These are phyloP conservation scores for Ophiocordyceps australis DNA, from an alignment of 2,329 filamentous ascomycete species.

Conservation along the genomic window DNA sequence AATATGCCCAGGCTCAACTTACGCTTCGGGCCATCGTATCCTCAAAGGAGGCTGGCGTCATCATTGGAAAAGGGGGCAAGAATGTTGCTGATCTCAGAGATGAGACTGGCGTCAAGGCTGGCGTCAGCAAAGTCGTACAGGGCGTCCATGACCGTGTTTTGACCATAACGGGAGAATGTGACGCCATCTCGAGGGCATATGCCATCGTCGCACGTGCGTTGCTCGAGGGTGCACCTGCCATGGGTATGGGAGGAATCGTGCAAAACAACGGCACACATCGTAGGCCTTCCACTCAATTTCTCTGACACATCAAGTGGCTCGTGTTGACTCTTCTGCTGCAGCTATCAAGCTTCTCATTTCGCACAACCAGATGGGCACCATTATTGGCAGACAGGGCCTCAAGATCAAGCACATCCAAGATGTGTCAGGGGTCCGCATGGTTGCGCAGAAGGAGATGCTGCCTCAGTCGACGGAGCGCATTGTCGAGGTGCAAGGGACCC, in stretches of 20 bases:
- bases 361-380: constrained; percentile 99
- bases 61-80: constrained; percentile 97
- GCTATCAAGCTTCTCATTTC: constrained; percentile 96
- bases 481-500: constrained; percentile 88
- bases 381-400: constrained; percentile 87
- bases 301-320: not conserved
- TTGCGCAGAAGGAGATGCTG: constrained; percentile 98
- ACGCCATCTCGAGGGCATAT: constrained; percentile 82
- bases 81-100: constrained; percentile 95
- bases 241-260: constrained; percentile 90
- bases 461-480: constrained; percentile 97
- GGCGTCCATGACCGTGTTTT: constrained; percentile 94
- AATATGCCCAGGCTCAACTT: constrained; percentile 83
- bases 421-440: constrained; percentile 91
- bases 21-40: constrained; percentile 96
- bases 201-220: constrained; percentile 81
- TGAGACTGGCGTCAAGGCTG: constrained; percentile 93
- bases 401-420: constrained; percentile 99
- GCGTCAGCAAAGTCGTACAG: constrained; percentile 96
- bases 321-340: constrained; percentile 18
- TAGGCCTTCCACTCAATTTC: constrained; percentile 21
- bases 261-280: constrained; percentile 83
- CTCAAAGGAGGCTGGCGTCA: constrained; percentile 96
- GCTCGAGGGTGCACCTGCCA: constrained; percentile 79
- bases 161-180: constrained; percentile 81